These are phyloP conservation scores for Phtheirospermum japonicum DNA, from an alignment of 257 asterid genomes.

Conservation along the genomic window DNA sequence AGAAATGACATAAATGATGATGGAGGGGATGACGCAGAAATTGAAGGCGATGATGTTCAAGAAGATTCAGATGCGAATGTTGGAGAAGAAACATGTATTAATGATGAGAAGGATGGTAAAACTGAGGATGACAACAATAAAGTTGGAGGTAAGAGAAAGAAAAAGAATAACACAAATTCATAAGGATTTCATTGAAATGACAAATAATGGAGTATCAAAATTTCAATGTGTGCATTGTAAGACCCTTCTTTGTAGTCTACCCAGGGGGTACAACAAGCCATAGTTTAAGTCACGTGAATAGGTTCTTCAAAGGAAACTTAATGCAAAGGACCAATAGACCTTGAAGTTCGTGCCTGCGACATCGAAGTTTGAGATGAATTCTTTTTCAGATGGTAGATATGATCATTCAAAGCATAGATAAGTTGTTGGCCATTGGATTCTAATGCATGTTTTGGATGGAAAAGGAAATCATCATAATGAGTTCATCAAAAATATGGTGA, in stretches of 20 bases:
- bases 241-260: neutral
- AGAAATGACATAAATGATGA: too few species aligned
- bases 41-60: neutral
- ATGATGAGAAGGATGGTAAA: neutral
- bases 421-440: neutral
- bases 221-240: neutral
- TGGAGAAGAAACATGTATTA: neutral
- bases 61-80: neutral
- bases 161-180: neutral
- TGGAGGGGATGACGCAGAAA: neutral
- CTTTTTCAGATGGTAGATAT: conserved; percentile 3
- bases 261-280: neutral
- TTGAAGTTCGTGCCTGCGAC: neutral
- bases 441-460: too few species aligned
- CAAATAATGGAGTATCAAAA: neutral
- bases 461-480: neutral
- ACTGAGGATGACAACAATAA: neutral
- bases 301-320: too few species aligned
- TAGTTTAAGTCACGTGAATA: too few species aligned
- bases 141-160: neutral
- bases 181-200: neutral
- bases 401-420: neutral
- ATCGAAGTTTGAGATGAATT: conserved; percentile 14
- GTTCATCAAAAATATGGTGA: neutral
- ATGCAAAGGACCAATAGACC: neutral